A percentile compares a stretch with the other conserved stretches of the same genome.
These are phyloP conservation scores for Mariannaea sp. DNA, from an alignment of 2,329 filamentous ascomycete genomes.

Conservation along the genomic window DNA sequence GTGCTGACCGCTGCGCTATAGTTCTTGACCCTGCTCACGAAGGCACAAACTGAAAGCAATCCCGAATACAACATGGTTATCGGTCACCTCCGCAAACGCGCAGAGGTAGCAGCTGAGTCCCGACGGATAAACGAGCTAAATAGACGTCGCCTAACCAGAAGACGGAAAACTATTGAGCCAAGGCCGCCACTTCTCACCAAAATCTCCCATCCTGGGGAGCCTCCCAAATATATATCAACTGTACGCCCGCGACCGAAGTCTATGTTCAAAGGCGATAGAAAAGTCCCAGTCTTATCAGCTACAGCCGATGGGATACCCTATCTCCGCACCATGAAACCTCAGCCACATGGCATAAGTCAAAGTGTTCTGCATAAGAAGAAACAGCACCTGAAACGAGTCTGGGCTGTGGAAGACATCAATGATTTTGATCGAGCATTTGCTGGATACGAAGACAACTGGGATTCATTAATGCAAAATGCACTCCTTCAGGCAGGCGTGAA, in stretches of 20 bases:
- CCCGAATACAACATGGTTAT: constrained; percentile 50
- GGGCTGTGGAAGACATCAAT: constrained; percentile 45
- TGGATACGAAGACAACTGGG: constrained; percentile 56
- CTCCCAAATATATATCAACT: constrained; percentile 54
- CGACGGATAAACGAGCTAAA: constrained; percentile 24
- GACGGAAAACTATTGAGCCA: neutral
- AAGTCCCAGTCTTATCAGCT: constrained; percentile 61
- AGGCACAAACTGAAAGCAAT: constrained; percentile 45
- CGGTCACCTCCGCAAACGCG: constrained; percentile 45
- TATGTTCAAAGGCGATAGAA: constrained; percentile 44
- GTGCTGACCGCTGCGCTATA: constrained; percentile 21
- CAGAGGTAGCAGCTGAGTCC: constrained; percentile 27
- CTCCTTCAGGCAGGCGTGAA: constrained; percentile 26
- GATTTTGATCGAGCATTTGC: constrained; percentile 43
- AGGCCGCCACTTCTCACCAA: constrained; percentile 41
- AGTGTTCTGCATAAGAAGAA: constrained; percentile 59
- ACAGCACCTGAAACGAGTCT: constrained; percentile 49
- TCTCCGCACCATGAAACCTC: constrained; percentile 68
- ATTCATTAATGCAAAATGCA: constrained; percentile 42
- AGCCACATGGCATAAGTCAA: constrained; percentile 62
- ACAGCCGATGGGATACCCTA: constrained; percentile 64
- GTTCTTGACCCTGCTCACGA: constrained; percentile 49
- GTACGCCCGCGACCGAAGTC: constrained; percentile 54
- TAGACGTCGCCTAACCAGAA: constrained; percentile 21
- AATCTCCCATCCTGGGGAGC: constrained; percentile 40